Conservation (phyloP, 1,139 yeast genomes). For the Debaryomycetaceae sp. region DNA sequence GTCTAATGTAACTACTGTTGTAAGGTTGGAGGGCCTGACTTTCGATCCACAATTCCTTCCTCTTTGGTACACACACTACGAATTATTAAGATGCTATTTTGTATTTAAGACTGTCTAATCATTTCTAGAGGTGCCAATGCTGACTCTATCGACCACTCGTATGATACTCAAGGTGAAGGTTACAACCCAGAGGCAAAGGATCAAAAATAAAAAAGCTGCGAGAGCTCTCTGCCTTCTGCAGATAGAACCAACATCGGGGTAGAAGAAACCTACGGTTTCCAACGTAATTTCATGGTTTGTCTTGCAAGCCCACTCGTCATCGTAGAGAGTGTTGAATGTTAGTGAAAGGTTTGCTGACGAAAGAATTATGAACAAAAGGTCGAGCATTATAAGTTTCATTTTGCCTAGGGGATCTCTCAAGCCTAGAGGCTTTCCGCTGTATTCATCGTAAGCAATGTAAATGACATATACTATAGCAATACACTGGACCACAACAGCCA, state of each 20-base stretch:
- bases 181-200: constrained; percentile 76
- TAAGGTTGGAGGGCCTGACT: background rate
- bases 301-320: constrained; percentile 77
- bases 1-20: background rate
- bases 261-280: constrained; percentile 12
- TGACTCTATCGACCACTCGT: constrained; percentile 76
- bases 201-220: constrained; percentile 73
- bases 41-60: background rate
- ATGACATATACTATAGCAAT: constrained; percentile 73
- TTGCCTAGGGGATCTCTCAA: constrained; percentile 80
- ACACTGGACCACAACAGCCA: constrained; percentile 86
- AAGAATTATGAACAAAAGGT: constrained; percentile 83
- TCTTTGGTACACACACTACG: background rate
- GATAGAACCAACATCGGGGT: constrained; percentile 41
- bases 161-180: constrained; percentile 81
- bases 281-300: constrained; percentile 13
- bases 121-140: constrained; percentile 11
- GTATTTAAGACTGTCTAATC: constrained; percentile 5
- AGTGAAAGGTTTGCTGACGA: constrained; percentile 87
- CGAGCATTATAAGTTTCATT: constrained; percentile 72
- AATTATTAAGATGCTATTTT: background rate
- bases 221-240: constrained; percentile 81
- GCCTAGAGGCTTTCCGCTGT: constrained; percentile 87
- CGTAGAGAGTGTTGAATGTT: constrained; percentile 80
- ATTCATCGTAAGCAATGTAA: constrained; percentile 88